Evolutionary conservation across 202 grass and related monocot genomes (phyloP), one percentile per base, ranked within the genome.

Genomic region (Zizania palustris): DNA sequence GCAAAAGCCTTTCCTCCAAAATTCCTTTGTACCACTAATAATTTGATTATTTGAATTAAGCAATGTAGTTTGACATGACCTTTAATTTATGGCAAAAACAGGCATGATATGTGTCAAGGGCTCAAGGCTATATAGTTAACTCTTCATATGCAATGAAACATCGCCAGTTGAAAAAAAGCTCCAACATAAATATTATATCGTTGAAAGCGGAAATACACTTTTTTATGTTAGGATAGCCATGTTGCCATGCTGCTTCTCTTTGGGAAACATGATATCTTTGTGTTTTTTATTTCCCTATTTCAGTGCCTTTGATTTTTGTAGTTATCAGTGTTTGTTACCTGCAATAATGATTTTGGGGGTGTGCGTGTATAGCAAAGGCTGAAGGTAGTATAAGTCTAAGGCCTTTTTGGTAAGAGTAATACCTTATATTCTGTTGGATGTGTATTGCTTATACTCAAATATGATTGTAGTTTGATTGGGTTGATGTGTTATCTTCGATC

Each of bases 81-180:
- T 67, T 56, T 43, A 41, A 69, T 67, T 68, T 45, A n/a, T 69
- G 46, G 36, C 3, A 59, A 37, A 44, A 59, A 45, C 13, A 20
- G 19, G 1, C 21, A 38, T 48, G 4, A 69, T 4, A 9, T 19
- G 5, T 3, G 35, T 68, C 3, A 7, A 68, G 22, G 22, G n/a
- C 60, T 68, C 3, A 7, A 68, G 22, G 22, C 34, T 69, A 13
- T 20, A 69, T 18, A 58, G 16, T 21, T 22, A 41, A 39, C 7
- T 16, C 5, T 6, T 35, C 46, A 49, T 58, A 45, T 9, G 46
- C 5, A 36, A 78, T 21, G 5, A 37, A 13, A 69, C 9, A 78
- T 11, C n/a, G 68, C 7, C 19, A 18, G 22, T 79, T 46, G 3
- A 67, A 67, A 50, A 19, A 56, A 60, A 34, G 4, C 7, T 8